A percentile compares a stretch with the other conserved stretches of the same genome.
phyloP scores from a whole-genome alignment of 208 protist genomes.

The Spongospora subterranea region DNA sequence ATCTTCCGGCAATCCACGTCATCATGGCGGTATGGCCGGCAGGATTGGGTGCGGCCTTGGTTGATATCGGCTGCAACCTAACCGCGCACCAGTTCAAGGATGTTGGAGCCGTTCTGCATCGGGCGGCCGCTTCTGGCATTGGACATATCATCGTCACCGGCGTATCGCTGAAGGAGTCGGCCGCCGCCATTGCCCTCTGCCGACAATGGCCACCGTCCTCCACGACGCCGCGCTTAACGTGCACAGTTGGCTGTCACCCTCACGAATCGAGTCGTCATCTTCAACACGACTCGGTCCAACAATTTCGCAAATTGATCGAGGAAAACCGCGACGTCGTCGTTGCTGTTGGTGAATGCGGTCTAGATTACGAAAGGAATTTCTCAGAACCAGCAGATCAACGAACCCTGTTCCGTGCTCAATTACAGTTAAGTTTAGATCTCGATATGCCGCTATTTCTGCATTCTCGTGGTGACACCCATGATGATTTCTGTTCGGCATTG shows the following conservation, averaged over 20 bases:
- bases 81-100: background rate
- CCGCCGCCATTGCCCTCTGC: background rate
- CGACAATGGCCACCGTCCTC: background rate
- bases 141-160: slow-evolving; percentile 37
- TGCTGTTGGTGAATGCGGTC: slow-evolving; percentile 44
- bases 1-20: no score
- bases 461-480: background rate
- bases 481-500: slow-evolving; percentile 11
- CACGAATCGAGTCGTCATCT: background rate
- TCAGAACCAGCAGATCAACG: background rate
- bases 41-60: background rate
- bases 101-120: background rate
- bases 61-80: slow-evolving; percentile 40
- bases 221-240: background rate
- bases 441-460: background rate
- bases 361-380: slow-evolving; percentile 39
- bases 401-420: background rate
- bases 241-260: slow-evolving; percentile 41
- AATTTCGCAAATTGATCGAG: slow-evolving; percentile 15
- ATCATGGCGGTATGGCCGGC: background rate
- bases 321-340: slow-evolving; percentile 47
- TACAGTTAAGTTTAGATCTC: background rate
- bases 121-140: background rate
- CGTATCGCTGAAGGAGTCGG: background rate
- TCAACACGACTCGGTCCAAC: background rate